A percentile compares a stretch with the other conserved stretches of the same genome.
These are phyloP conservation scores for Zygosaccharomyces sapae DNA, from an alignment of 1,139 yeast species.

Conservation along the genomic window DNA sequence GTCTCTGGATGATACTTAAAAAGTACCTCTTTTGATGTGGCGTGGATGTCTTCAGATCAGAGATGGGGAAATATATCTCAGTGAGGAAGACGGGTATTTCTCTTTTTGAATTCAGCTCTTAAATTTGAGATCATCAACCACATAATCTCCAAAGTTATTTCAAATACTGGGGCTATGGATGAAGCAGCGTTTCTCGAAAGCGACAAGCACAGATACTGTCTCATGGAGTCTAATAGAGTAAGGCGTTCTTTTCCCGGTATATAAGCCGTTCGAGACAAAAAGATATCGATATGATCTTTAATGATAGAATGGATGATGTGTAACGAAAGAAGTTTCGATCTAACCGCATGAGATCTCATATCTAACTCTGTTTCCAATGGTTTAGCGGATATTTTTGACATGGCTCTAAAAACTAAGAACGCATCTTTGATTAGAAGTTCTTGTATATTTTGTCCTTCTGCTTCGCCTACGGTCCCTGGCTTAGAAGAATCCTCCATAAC, in stretches of 20 bases:
- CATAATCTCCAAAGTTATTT: slow-evolving; percentile 84
- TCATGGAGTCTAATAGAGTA: slow-evolving; percentile 69
- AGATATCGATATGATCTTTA: slow-evolving; percentile 79
- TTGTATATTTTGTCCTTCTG: slow-evolving; percentile 40
- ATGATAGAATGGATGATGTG: slow-evolving; percentile 84
- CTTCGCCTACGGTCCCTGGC: slow-evolving; percentile 20
- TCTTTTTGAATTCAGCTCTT: slow-evolving; percentile 77
- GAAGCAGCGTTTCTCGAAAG: slow-evolving; percentile 92
- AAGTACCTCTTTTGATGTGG: slow-evolving; percentile 88
- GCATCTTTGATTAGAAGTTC: slow-evolving; percentile 85
- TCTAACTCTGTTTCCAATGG: slow-evolving; percentile 73
- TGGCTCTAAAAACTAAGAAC: slow-evolving; percentile 83
- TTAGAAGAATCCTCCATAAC: slow-evolving; percentile 46
- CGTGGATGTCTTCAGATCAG: slow-evolving; percentile 88
- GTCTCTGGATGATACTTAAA: slow-evolving; percentile 68
- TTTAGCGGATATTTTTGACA: slow-evolving; percentile 89
- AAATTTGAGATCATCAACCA: slow-evolving; percentile 83
- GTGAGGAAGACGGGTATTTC: slow-evolving; percentile 92
- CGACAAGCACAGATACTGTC: slow-evolving; percentile 78
- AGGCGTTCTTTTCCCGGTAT: slow-evolving; percentile 59
- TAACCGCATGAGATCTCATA: slow-evolving; percentile 84
- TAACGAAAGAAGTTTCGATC: slow-evolving; percentile 84
- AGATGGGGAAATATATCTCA: slow-evolving; percentile 90
- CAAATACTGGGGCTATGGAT: slow-evolving; percentile 86
- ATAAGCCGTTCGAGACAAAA: slow-evolving; percentile 60